Evolutionary conservation across 805 yeast species (phyloP).

Genomic region (Sugiyamaella marilandica): DNA sequence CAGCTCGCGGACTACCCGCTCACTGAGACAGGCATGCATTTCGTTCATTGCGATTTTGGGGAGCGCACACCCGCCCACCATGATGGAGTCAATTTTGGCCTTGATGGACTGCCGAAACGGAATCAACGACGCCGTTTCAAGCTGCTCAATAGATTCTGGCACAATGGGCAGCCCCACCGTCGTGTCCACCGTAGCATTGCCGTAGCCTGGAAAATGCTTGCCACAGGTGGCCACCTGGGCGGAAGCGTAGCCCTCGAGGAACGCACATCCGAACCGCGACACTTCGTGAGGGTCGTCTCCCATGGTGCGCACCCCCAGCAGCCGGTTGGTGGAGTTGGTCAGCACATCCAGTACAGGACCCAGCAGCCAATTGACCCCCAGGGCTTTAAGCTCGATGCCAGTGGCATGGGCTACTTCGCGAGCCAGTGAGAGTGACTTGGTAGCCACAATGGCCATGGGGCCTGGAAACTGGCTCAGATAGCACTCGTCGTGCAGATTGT

Average conservation of each 20-base stretch:
- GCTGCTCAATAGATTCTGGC: conserved; percentile 49
- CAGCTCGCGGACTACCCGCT: conserved; percentile 46
- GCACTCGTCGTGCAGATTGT: conserved; percentile 50
- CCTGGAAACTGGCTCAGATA: conserved; percentile 56
- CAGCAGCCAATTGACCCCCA: conserved; percentile 51
- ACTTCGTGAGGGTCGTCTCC: conserved; percentile 60
- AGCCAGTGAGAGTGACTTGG: conserved; percentile 46
- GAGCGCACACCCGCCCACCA: conserved; percentile 62
- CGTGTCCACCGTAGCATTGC: conserved; percentile 55
- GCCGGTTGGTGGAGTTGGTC: conserved; percentile 49
- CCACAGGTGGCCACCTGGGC: conserved; percentile 55
- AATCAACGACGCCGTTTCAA: conserved; percentile 44
- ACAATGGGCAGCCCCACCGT: conserved; percentile 55
- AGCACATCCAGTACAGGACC: conserved; percentile 64
- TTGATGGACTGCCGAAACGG: conserved; percentile 49
- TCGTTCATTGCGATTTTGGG: conserved; percentile 58
- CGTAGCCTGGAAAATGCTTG: conserved; percentile 65
- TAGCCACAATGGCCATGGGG: conserved; percentile 59
- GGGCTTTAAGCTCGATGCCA: conserved; percentile 47
- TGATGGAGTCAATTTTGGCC: conserved; percentile 47
- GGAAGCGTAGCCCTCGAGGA: conserved; percentile 48
- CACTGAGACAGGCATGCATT: conserved; percentile 58
- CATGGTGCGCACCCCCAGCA: conserved; percentile 57
- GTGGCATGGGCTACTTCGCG: conserved; percentile 50
- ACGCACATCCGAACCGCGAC: conserved; percentile 48